These are phyloP conservation scores for Tylopilus sp. DNA, from an alignment of 1,284 basidiomycete genomes.

Conservation along the genomic window DNA sequence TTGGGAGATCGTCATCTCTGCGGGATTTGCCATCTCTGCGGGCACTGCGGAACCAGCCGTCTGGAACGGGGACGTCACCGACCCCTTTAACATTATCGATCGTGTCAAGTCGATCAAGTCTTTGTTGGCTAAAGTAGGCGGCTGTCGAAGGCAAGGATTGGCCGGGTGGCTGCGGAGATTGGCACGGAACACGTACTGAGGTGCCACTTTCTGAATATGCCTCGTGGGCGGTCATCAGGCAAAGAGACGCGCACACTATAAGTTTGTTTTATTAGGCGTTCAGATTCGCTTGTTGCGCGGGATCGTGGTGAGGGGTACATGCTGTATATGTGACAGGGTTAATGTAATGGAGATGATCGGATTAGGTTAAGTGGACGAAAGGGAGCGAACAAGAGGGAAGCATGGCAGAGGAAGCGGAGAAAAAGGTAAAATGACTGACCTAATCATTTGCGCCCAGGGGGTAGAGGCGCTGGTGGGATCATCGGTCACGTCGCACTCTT, in stretches of 20 bases:
- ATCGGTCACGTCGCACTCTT: slow-evolving; percentile 65
- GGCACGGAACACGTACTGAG: slow-evolving; percentile 56
- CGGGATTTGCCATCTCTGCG: slow-evolving; percentile 58
- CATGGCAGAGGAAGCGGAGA: neutral
- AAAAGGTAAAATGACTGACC: slow-evolving; percentile 40
- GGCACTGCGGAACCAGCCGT: slow-evolving; percentile 74
- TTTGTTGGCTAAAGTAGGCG: slow-evolving; percentile 77
- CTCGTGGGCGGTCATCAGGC: slow-evolving; percentile 61
- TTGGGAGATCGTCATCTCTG: slow-evolving; percentile 51
- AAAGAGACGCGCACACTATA: slow-evolving; percentile 76
- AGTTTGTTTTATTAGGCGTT: slow-evolving; percentile 77
- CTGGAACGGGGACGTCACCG: slow-evolving; percentile 63
- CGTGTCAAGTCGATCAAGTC: slow-evolving; percentile 62
- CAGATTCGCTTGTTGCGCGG: slow-evolving; percentile 46
- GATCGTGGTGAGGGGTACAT: slow-evolving; percentile 39
- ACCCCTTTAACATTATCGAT: slow-evolving; percentile 65
- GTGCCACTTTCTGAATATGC: slow-evolving; percentile 75
- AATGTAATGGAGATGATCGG: slow-evolving; percentile 21
- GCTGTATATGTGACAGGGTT: slow-evolving; percentile 25
- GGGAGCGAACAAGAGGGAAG: slow-evolving; percentile 9
- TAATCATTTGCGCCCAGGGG: slow-evolving; percentile 74
- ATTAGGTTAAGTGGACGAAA: slow-evolving; percentile 15
- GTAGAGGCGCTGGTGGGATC: slow-evolving; percentile 63
- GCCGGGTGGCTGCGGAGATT: slow-evolving; percentile 22
- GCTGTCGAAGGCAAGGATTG: slow-evolving; percentile 43